Percentiles rank a stretch among this genome's conserved stretches.
Conservation (phyloP, 768 basidiomycete genomes). For the Sporobolomyces phaffii region DNA sequence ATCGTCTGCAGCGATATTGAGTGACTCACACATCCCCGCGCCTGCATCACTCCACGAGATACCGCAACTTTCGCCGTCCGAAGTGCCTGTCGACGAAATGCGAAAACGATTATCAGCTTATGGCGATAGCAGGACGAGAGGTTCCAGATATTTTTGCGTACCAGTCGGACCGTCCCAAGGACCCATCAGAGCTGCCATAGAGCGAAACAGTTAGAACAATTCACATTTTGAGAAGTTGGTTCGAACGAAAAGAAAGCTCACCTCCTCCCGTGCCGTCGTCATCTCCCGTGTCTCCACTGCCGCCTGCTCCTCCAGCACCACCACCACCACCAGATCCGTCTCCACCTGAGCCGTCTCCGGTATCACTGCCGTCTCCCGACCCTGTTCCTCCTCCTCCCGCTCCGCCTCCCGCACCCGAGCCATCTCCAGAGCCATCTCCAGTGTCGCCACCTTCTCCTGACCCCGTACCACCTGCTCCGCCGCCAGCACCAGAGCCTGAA, state of each 20-base stretch:
- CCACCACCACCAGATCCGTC: neutral
- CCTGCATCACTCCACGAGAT: slow-evolving; percentile 7
- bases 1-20: neutral
- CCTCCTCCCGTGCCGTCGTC: slow-evolving; percentile 9
- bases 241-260: neutral
- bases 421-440: neutral
- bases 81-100: neutral
- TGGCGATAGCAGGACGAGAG: too few relatives aligned
- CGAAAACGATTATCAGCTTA: too few relatives aligned
- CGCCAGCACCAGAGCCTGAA: neutral
- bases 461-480: neutral
- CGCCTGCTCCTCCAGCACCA: neutral
- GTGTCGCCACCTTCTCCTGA: neutral
- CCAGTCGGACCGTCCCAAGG: slow-evolving; percentile 18
- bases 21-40: slow-evolving; percentile 12
- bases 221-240: neutral
- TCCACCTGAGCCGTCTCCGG: neutral
- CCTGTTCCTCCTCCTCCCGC: slow-evolving; percentile 15
- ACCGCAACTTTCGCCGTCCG: slow-evolving; percentile 1
- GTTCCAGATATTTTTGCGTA: too few relatives aligned
- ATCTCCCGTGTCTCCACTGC: neutral
- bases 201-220: neutral
- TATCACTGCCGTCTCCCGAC: neutral
- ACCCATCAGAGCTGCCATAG: slow-evolving; percentile 4
- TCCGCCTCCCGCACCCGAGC: neutral